These are phyloP conservation scores for Pyricularia grisea DNA, from an alignment of 2,329 filamentous ascomycete species.

Conservation along the genomic window DNA sequence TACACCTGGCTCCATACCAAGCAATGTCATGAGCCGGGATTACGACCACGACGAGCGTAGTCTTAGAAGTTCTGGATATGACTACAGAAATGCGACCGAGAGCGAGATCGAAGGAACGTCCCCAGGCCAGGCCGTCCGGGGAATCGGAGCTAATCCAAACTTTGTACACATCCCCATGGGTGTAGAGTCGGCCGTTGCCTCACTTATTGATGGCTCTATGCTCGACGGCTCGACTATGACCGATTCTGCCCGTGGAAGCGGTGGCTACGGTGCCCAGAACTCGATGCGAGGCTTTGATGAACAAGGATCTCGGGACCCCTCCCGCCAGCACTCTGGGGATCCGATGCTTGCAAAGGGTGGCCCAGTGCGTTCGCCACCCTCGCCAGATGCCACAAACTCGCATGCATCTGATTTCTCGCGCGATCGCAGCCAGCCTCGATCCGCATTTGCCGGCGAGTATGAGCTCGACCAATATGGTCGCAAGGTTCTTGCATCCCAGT, in stretches of 20 bases:
- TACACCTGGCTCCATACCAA: conserved; percentile 48
- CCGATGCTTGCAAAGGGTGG: background rate
- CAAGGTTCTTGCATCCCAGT: conserved; percentile 40
- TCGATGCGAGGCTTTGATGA: conserved; percentile 23
- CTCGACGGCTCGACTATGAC: conserved; percentile 61
- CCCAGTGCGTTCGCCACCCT: conserved; percentile 20
- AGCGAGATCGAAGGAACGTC: conserved; percentile 50
- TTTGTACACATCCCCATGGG: conserved; percentile 63
- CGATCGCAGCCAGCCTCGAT: conserved; percentile 4
- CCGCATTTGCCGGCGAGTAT: conserved; percentile 37
- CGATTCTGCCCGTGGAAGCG: conserved; percentile 39
- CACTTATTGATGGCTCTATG: conserved; percentile 68
- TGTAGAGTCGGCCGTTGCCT: conserved; percentile 86
- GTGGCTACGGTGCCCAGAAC: conserved; percentile 29
- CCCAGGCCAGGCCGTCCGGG: conserved; percentile 61
- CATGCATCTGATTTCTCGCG: conserved; percentile 16
- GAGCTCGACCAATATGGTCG: conserved; percentile 49
- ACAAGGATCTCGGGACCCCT: conserved; percentile 28
- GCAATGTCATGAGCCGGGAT: conserved; percentile 37
- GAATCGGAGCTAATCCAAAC: conserved; percentile 63
- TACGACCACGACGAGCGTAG: conserved; percentile 52
- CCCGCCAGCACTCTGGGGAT: background rate
- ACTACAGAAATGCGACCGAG: conserved; percentile 41
- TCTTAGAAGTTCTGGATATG: conserved; percentile 42
- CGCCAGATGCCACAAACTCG: conserved; percentile 11